Conservation (phyloP, 768 basidiomycete genomes). For the Boletus coccyginus region DNA sequence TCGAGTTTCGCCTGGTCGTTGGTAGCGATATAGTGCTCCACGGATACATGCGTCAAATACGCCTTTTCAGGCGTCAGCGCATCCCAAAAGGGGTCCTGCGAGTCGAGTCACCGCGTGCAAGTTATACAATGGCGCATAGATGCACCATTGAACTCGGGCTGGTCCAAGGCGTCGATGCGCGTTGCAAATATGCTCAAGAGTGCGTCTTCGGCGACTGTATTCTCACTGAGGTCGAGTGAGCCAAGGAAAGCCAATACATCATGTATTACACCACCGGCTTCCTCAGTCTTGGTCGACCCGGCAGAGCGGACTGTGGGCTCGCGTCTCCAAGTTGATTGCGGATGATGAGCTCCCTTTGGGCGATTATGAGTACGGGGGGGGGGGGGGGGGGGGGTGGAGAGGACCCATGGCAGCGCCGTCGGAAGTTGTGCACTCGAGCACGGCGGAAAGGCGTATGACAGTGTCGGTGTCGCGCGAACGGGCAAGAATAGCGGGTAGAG, state of each 20-base stretch:
- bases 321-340: constrained; percentile 83
- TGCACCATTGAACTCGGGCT: constrained; percentile 68
- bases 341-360: constrained; percentile 75
- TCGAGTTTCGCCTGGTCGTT: constrained; percentile 66
- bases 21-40: constrained; percentile 66
- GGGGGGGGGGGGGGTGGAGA: too few relatives aligned
- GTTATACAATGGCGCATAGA: neutral
- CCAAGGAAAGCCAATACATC: constrained; percentile 48
- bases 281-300: constrained; percentile 37
- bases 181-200: constrained; percentile 69
- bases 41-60: constrained; percentile 80
- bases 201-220: constrained; percentile 68
- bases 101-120: neutral
- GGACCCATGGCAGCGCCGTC: constrained; percentile 44
- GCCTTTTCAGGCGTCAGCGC: constrained; percentile 71
- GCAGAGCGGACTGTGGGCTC: constrained; percentile 71
- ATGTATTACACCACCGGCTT: constrained; percentile 34
- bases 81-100: constrained; percentile 64
- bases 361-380: constrained; percentile 60
- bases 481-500: constrained; percentile 64
- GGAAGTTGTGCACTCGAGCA: constrained; percentile 45
- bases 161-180: constrained; percentile 61
- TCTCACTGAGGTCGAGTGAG: constrained; percentile 58
- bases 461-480: constrained; percentile 81
- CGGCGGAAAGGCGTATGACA: constrained; percentile 62